Conservation (phyloP, 1,284 basidiomycete genomes). For the Pseudozyma pruni region DNA sequence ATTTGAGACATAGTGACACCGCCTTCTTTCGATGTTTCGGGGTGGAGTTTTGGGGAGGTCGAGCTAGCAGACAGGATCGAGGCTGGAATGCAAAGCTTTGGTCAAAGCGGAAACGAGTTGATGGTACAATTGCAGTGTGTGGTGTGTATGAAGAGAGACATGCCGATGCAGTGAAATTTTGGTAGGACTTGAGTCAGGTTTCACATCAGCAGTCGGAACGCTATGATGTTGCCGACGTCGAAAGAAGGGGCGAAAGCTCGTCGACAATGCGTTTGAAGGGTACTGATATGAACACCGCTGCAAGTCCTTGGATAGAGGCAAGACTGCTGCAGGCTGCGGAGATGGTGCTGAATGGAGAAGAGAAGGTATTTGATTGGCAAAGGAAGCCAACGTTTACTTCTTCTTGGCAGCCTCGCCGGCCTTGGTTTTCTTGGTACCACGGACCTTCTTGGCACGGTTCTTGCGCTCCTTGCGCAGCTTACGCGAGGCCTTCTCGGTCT, state of each 20-base stretch:
- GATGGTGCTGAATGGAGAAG: conserved; percentile 2
- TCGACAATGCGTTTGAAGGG: conserved; percentile 15
- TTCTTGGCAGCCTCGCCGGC: conserved; percentile 58
- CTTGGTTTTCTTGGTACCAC: conserved; percentile 72
- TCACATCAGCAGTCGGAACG: conserved; percentile 11
- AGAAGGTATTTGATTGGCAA: conserved; percentile 2
- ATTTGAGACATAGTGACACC: conserved; percentile 22
- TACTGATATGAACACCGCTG: conserved; percentile 7
- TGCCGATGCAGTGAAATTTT: conserved; percentile 32
- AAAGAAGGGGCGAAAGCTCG: conserved; percentile 52
- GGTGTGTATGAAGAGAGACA: conserved; percentile 4
- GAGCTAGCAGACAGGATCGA: conserved; percentile 3
- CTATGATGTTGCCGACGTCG: conserved; percentile 31
- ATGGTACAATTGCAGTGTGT: conserved; percentile 49
- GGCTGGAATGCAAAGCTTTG: neutral
- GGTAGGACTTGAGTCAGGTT: neutral
- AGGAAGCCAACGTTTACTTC: conserved; percentile 48
- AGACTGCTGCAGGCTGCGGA: conserved; percentile 23
- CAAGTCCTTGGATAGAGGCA: conserved; percentile 7
- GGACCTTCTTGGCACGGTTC: conserved; percentile 96
- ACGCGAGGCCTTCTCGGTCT: conserved; percentile 90
- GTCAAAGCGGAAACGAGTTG: conserved; percentile 23
- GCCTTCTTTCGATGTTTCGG: conserved; percentile 53
- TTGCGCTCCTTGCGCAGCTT: conserved; percentile 99
- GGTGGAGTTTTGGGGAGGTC: conserved; percentile 17